Evolutionary conservation across 2,329 filamentous ascomycete genomes (phyloP).

Genomic region (Penicillium digitatum): DNA sequence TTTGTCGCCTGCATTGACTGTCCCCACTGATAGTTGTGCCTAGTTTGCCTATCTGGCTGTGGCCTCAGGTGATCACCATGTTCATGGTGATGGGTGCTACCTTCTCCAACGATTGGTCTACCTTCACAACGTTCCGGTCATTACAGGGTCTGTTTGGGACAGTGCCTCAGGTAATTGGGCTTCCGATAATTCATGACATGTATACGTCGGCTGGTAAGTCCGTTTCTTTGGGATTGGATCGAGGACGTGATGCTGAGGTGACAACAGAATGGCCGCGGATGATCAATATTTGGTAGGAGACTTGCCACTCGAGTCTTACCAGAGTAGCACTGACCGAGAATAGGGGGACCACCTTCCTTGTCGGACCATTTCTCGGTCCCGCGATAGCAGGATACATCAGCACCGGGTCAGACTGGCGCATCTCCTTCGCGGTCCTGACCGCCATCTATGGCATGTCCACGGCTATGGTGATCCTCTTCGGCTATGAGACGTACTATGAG

Average conservation of each 20-base stretch:
- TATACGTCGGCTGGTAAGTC: conserved; percentile 27
- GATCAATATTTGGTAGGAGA: conserved; percentile 38
- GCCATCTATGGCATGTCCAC: conserved; percentile 37
- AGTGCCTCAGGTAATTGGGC: conserved; percentile 39
- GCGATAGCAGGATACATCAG: conserved; percentile 39
- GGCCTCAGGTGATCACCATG: conserved; percentile 39
- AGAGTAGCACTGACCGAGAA: not conserved
- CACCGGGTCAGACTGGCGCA: conserved; percentile 31
- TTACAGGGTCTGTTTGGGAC: conserved; percentile 40
- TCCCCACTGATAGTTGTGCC: not conserved
- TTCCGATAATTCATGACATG: conserved; percentile 42
- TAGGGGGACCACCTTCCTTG: conserved; percentile 37
- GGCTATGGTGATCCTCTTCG: conserved; percentile 31
- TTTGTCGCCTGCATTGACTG: not conserved
- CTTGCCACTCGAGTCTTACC: not conserved
- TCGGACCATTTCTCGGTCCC: conserved; percentile 39
- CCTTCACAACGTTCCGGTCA: conserved; percentile 40
- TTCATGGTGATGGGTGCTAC: conserved; percentile 41
- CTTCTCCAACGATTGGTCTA: conserved; percentile 37
- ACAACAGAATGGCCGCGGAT: conserved; percentile 35
- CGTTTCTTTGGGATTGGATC: not conserved
- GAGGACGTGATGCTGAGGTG: not conserved
- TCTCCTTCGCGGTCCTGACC: conserved; percentile 35
- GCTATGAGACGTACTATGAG: conserved; percentile 35
- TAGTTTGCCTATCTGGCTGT: conserved; percentile 43